These are phyloP conservation scores for Teratosphaeriaceae sp. DNA, from an alignment of 2,329 filamentous ascomycete species.

Conservation along the genomic window DNA sequence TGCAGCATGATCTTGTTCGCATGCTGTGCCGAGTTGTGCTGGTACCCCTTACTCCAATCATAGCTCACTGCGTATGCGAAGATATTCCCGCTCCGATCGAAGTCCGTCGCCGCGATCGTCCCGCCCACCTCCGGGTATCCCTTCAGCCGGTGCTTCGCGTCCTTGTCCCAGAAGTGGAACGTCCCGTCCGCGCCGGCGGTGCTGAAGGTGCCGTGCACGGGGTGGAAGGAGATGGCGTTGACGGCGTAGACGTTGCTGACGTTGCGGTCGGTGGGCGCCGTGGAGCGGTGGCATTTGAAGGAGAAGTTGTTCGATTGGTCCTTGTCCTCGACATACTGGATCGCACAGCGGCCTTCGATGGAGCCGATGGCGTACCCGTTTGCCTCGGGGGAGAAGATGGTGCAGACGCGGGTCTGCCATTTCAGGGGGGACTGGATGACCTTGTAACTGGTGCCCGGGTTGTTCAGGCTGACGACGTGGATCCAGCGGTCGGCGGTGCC, in stretches of 20 bases:
- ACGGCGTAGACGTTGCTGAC: conserved; percentile 87
- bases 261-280: conserved; percentile 55
- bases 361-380: conserved; percentile 91
- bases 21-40: conserved; percentile 63
- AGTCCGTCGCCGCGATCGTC: conserved; percentile 84
- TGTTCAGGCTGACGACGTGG: conserved; percentile 85
- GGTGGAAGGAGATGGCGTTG: conserved; percentile 97
- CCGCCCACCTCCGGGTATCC: conserved; percentile 62
- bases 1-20: conserved; percentile 47
- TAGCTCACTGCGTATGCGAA: conserved; percentile 72
- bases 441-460: conserved; percentile 91
- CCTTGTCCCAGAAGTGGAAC: conserved; percentile 89
- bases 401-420: conserved; percentile 94
- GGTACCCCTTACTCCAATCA: conserved; percentile 97
- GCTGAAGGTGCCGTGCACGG: conserved; percentile 94
- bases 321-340: conserved; percentile 97
- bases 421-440: conserved; percentile 92
- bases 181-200: conserved; percentile 93
- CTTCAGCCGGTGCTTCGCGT: conserved; percentile 48
- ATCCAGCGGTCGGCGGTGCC: conserved; percentile 95
- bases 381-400: conserved; percentile 79
- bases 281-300: conserved; percentile 96
- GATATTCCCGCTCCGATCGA: conserved; percentile 70
- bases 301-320: conserved; percentile 82
- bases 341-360: conserved; percentile 94